A percentile compares a stretch with the other conserved stretches of the same genome.
phyloP scores from a whole-genome alignment of 2,329 filamentous ascomycete genomes.

The Xylaria sp. region DNA sequence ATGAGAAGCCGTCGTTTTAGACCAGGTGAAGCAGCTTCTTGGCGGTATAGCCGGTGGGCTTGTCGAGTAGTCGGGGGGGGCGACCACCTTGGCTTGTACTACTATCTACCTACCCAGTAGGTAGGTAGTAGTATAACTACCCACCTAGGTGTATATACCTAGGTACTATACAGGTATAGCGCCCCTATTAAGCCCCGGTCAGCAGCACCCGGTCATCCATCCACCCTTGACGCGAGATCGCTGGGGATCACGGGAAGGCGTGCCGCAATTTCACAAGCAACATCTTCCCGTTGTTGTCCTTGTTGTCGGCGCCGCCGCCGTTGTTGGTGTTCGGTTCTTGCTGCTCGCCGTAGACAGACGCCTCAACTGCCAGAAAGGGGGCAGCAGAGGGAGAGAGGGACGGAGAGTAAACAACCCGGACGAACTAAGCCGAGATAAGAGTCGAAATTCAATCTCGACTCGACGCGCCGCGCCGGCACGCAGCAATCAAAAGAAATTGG shows the following conservation, averaged over 20 bases:
- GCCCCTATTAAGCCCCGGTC: slow-evolving; percentile 15
- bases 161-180: neutral
- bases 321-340: neutral
- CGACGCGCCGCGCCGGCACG: neutral
- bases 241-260: slow-evolving; percentile 16
- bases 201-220: slow-evolving; percentile 26
- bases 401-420: neutral
- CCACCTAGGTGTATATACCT: neutral
- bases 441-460: neutral
- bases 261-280: slow-evolving; percentile 34
- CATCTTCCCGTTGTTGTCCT: neutral
- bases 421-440: neutral
- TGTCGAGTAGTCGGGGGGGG: neutral
- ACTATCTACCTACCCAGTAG: neutral
- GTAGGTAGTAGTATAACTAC: neutral
- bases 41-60: neutral
- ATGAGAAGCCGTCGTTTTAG: slow-evolving; percentile 3
- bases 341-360: neutral
- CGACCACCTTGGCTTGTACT: neutral
- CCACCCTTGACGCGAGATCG: slow-evolving; percentile 24
- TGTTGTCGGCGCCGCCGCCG: neutral
- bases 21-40: slow-evolving; percentile 24
- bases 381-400: neutral
- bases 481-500: neutral
- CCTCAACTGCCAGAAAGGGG: neutral